These are phyloP conservation scores for Hordeum pubiflorum DNA, from an alignment of 202 grass and related monocot species.

Conservation along the genomic window DNA sequence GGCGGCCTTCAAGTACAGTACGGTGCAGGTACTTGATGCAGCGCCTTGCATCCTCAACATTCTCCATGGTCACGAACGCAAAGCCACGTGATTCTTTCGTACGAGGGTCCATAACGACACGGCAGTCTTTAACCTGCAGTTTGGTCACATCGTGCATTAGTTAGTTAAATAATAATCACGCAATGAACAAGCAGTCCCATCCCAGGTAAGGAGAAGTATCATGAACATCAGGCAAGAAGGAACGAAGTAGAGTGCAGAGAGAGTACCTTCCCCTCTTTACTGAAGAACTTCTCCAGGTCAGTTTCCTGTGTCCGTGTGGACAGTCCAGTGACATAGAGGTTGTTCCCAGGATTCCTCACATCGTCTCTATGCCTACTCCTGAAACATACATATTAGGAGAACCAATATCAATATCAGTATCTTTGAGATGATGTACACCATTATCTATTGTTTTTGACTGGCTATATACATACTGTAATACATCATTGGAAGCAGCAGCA, in stretches of 20 bases:
- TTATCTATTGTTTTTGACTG: neutral
- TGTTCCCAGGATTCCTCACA: constrained; percentile 78
- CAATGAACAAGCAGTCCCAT: neutral
- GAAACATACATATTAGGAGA: neutral
- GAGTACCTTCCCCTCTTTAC: constrained; percentile 73
- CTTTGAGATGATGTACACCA: neutral
- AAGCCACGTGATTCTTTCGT: constrained; percentile 91
- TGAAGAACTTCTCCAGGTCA: constrained; percentile 85
- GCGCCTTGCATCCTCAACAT: constrained; percentile 62
- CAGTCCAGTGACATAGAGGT: constrained; percentile 94
- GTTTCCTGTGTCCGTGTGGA: constrained; percentile 57
- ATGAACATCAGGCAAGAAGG: neutral
- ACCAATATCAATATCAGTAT: neutral
- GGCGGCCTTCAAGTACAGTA: constrained; percentile 82
- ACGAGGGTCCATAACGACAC: constrained; percentile 82
- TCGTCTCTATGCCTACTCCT: constrained; percentile 50
- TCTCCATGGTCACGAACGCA: constrained; percentile 80
- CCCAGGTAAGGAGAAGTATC: neutral
- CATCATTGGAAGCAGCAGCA: neutral
- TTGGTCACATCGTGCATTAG: neutral
- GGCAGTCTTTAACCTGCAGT: constrained; percentile 65
- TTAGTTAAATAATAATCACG: no score
- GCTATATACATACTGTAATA: neutral
- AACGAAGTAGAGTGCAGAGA: neutral
- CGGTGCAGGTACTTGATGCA: constrained; percentile 79